These are phyloP conservation scores for Monosporozyma servazzii DNA, from an alignment of 805 yeast species.

Conservation along the genomic window DNA sequence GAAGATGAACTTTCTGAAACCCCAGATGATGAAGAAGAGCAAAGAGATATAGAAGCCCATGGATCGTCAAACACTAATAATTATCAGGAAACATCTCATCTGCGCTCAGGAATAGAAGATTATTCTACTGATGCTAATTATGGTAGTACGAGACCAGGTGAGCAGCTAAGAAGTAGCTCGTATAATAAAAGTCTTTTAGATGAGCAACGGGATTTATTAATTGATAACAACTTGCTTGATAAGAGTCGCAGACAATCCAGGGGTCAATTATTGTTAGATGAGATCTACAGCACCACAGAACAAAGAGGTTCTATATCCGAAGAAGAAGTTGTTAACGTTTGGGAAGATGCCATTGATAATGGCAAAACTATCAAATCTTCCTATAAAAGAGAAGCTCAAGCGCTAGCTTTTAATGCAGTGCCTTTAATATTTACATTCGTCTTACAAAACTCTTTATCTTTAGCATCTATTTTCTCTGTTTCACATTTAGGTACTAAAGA, in stretches of 20 bases:
- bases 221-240: conserved; percentile 23
- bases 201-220: conserved; percentile 28
- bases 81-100: not conserved
- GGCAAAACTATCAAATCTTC: conserved; percentile 24
- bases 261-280: conserved; percentile 4
- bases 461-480: conserved; percentile 69
- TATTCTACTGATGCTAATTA: not conserved
- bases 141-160: conserved; percentile 1
- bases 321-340: conserved; percentile 18
- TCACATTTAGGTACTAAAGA: conserved; percentile 65
- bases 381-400: conserved; percentile 38
- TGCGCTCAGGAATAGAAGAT: not conserved
- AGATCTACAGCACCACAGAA: conserved; percentile 9
- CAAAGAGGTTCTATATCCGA: conserved; percentile 5
- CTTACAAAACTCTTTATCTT: conserved; percentile 62
- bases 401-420: conserved; percentile 37
- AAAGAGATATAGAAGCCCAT: conserved; percentile 1
- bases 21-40: not conserved
- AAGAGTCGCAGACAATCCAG: conserved; percentile 4
- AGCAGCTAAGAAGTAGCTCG: conserved; percentile 5
- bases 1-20: conserved; percentile 4
- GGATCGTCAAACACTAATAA: not conserved
- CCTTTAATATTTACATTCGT: conserved; percentile 62
- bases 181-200: conserved; percentile 18
- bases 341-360: conserved; percentile 27